Base-by-base conservation (phyloP, 2,329 filamentous ascomycete genomes). In the Shiraia sp. region DNA sequence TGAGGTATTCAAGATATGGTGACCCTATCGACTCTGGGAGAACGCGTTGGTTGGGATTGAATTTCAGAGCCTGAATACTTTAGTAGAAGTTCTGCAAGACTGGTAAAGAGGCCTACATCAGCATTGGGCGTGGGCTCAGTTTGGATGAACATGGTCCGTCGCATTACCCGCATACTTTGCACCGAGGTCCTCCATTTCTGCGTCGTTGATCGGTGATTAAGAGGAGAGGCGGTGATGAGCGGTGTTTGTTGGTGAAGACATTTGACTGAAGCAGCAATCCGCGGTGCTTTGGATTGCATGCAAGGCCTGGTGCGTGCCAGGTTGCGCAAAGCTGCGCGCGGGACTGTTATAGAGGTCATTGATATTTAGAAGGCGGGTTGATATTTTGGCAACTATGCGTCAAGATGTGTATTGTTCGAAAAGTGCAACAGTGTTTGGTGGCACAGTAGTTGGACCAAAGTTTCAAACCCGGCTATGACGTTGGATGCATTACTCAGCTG, bases 121-220 rank as follows among this genome's bases (percentile, higher is more conserved):
- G 84, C 79, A 72, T 99, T 99, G 17, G 93, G 93, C 1, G 93
- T 99, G 53, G 80, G 82, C 66, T 97, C 92, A 4, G 92, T 97
- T 74, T 99, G 93, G 65, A 99, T 99, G 76, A 97, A 99, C 71
- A 99, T 95, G 16, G 84, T 90, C 52, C 92, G 85, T 34, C 64
- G 58, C 23, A 54, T 46, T 15, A 59, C 38, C 9, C 47, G 41
- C 15, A 47, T 38, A 10, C 41, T 47, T 3, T 55, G 45, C 2
- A 38, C 32, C 23, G 44, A 32, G 16, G 51, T 28, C 6, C 38
- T 50, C 57, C 61, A 65, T 57, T 47, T 38, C 40, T 58, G 57
- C n/a, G 49, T 29, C 35, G 46, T 53, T 6, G 66, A 64, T 45
- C 66, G 64, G 40, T 57, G 61, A 36, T 57, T 64, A 12, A 56